These are phyloP conservation scores for Nadsonia commutata DNA, from an alignment of 1,139 yeast genomes.

Conservation along the genomic window DNA sequence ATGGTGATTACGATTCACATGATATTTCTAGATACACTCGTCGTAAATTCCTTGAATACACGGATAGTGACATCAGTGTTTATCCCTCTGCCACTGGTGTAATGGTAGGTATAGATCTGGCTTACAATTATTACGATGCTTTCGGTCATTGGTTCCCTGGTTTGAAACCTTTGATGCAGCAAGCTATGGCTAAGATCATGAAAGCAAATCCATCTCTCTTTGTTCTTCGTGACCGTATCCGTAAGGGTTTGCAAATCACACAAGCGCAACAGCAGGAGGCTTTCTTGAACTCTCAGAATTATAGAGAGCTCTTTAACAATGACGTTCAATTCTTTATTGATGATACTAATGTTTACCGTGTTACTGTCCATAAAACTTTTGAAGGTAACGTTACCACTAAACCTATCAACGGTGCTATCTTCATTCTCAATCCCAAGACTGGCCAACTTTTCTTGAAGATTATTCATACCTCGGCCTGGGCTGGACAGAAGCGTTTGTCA, in stretches of 20 bases:
- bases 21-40: constrained; percentile 90
- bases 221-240: constrained; percentile 81
- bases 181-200: constrained; percentile 89
- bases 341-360: constrained; percentile 87
- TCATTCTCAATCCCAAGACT: constrained; percentile 75
- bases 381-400: constrained; percentile 90
- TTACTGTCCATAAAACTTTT: constrained; percentile 80
- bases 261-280: constrained; percentile 93
- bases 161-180: constrained; percentile 73
- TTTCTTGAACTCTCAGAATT: constrained; percentile 74
- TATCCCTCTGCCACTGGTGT: constrained; percentile 94
- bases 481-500: constrained; percentile 89
- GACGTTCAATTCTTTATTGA: constrained; percentile 78
- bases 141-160: constrained; percentile 98
- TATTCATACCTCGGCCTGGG: constrained; percentile 91
- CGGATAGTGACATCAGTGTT: constrained; percentile 68
- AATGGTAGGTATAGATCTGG: constrained; percentile 80
- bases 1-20: constrained; percentile 96
- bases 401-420: constrained; percentile 87
- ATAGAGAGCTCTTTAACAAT: constrained; percentile 75
- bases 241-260: constrained; percentile 85
- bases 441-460: constrained; percentile 68
- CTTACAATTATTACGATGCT: constrained; percentile 91
- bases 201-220: constrained; percentile 87
- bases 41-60: constrained; percentile 85